Evolutionary conservation across 192 early-diverging fungal genomes (phyloP).

Genomic region (Coemansia interrupta): DNA sequence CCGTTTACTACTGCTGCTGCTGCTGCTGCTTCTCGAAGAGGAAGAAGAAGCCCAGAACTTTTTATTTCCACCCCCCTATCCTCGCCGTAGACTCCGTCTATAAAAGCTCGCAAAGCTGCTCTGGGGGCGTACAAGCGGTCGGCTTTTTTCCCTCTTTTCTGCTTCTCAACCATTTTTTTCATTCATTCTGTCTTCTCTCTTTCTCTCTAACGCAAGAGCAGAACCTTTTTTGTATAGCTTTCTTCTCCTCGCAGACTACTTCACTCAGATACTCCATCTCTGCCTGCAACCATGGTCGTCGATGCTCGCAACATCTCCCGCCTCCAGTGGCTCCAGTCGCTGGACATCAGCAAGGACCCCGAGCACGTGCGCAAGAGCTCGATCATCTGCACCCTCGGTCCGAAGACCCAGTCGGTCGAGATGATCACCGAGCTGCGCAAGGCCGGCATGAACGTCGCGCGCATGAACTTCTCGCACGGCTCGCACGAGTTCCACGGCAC

Average conservation of each 20-base stretch:
- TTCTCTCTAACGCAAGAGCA: not conserved
- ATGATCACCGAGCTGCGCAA: slow-evolving; percentile 65
- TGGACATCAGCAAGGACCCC: slow-evolving; percentile 60
- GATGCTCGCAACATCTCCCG: slow-evolving; percentile 59
- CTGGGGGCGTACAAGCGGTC: no score
- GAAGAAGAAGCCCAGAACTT: no score
- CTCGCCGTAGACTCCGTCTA: not conserved
- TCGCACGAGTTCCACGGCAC: slow-evolving; percentile 68
- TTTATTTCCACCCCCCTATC: no score
- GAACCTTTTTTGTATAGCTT: not conserved
- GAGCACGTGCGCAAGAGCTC: slow-evolving; percentile 67
- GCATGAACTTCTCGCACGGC: slow-evolving; percentile 76
- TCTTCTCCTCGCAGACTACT: not conserved
- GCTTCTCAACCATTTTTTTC: not conserved
- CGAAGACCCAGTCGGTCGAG: slow-evolving; percentile 72
- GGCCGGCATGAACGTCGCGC: slow-evolving; percentile 79
- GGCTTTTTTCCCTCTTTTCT: not conserved
- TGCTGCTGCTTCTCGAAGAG: no score
- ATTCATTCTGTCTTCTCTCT: not conserved
- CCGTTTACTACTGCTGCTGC: no score
- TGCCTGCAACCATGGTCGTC: slow-evolving; percentile 18
- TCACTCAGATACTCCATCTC: not conserved
- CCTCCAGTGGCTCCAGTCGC: slow-evolving; percentile 68
- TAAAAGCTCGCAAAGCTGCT: not conserved
- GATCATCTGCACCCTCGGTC: slow-evolving; percentile 80